Conservation (phyloP, 2,329 filamentous ascomycete genomes). For the Colletotrichum nymphaeae region DNA sequence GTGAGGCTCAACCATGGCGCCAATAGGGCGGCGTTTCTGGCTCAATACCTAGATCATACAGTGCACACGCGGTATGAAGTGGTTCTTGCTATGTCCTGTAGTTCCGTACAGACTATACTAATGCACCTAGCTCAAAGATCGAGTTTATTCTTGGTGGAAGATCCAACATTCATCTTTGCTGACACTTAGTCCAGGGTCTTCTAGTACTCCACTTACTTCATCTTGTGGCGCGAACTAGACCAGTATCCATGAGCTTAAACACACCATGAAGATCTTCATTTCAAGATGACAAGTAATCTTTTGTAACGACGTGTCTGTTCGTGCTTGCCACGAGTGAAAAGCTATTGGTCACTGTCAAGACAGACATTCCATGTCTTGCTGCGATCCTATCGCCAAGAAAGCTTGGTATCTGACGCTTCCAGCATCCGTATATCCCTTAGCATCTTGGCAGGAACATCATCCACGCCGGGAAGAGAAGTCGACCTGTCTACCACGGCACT, state of each 20-base stretch:
- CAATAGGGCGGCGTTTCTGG: not conserved
- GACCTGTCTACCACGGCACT: not conserved
- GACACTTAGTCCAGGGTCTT: not conserved
- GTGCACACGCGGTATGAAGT: not conserved
- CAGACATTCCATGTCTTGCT: not conserved
- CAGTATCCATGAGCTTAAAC: not conserved
- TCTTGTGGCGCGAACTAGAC: not conserved
- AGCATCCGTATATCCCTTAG: not conserved
- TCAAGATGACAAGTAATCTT: not conserved
- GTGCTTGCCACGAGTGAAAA: not conserved
- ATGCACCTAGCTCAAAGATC: not conserved
- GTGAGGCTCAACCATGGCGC: not conserved
- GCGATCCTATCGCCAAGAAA: not conserved
- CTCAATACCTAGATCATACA: not conserved
- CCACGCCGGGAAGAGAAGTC: not conserved
- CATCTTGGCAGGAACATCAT: not conserved
- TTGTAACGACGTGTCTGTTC: not conserved
- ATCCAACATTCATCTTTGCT: not conserved
- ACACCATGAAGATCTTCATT: not conserved
- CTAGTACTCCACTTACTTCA: not conserved
- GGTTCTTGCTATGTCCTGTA: not conserved
- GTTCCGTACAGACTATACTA: not conserved
- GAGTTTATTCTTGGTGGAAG: not conserved
- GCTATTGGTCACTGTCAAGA: not conserved
- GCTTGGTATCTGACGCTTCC: not conserved